Evolutionary conservation across 2,329 filamentous ascomycete species (phyloP), one percentile per base, ranked within the genome.

Genomic region (Venturia nashicola): DNA sequence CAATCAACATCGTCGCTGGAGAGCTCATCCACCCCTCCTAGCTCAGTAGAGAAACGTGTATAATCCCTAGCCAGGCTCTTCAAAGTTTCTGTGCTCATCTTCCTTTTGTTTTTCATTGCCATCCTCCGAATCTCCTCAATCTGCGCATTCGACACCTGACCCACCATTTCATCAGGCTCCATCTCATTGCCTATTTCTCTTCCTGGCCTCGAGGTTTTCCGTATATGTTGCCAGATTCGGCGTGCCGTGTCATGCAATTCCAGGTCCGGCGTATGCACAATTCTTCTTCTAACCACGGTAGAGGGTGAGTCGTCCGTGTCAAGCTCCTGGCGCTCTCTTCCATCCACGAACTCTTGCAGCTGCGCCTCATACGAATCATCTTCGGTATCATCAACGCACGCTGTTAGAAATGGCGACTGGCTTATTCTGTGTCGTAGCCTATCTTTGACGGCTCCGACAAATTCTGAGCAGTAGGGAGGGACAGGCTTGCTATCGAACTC

Each of bases 81-180:
- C 66, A 77, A 64, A 20, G 75, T 77, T 67, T 76, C 75, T 6
- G 73, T 73, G 14, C 76, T 75, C 5, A 77, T 68, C 64, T 73
- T 76, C 43, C 76, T 69, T 66, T 75, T 76, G 64, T 77, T 77
- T 62, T 70, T 68, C 51, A 77, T 55, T 2, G 75, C 76, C 64
- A 68, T 68, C 20, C 68, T 67, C 40, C 71, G 68, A 55, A 76
- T 67, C 61, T 70, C 70, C 44, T 62, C 34, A 20, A 70, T 42
- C 34, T 64, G 63, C 20, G 61, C 60, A 54, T 68, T 65, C 20
- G 63, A 34, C 12, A 59, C 66, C 55, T 65, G 65, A 40, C 63
- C 57, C 61, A 36, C 51, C 34, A 60, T 61, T 64, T 57, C 27
- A 32, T 44, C 34, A 46, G 27, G 46, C 40, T 34, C 63, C 6